phyloP scores from a whole-genome alignment of 2,329 filamentous ascomycete species.

The Fusarium sp. region DNA sequence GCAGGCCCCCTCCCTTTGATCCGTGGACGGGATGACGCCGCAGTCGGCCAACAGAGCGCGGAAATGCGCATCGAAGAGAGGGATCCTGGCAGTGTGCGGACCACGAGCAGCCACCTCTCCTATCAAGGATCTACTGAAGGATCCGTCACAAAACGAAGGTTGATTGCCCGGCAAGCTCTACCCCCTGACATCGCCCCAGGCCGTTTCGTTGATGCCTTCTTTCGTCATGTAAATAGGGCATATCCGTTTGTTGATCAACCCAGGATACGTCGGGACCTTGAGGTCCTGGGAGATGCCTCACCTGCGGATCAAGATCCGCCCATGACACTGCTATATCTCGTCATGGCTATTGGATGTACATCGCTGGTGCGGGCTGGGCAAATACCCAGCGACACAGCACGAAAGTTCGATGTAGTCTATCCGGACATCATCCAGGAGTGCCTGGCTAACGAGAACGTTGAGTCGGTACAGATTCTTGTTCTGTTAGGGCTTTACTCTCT shows the following conservation, averaged over 20 bases:
- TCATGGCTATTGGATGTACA: conserved; percentile 58
- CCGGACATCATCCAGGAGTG: conserved; percentile 54
- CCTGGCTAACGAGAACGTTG: conserved; percentile 47
- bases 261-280: conserved; percentile 48
- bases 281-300: conserved; percentile 44
- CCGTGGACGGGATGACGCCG: conserved; percentile 18
- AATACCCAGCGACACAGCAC: not conserved
- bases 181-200: conserved; percentile 43
- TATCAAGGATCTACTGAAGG: conserved; percentile 37
- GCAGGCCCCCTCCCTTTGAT: conserved; percentile 5
- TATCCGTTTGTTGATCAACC: conserved; percentile 52
- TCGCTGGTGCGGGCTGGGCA: conserved; percentile 53
- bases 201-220: conserved; percentile 55
- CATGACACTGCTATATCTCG: conserved; percentile 52
- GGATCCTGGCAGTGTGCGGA: conserved; percentile 35
- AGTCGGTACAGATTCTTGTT: conserved; percentile 54
- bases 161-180: conserved; percentile 33
- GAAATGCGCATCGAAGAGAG: conserved; percentile 30
- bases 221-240: conserved; percentile 55
- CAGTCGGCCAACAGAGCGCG: conserved; percentile 16
- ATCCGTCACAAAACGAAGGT: conserved; percentile 22
- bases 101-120: conserved; percentile 35
- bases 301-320: conserved; percentile 40
- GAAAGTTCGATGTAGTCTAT: conserved; percentile 51
- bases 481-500: conserved; percentile 54